These are phyloP conservation scores for Cutaneotrichosporon sp. DNA, from an alignment of 1,284 basidiomycete species.

Conservation along the genomic window DNA sequence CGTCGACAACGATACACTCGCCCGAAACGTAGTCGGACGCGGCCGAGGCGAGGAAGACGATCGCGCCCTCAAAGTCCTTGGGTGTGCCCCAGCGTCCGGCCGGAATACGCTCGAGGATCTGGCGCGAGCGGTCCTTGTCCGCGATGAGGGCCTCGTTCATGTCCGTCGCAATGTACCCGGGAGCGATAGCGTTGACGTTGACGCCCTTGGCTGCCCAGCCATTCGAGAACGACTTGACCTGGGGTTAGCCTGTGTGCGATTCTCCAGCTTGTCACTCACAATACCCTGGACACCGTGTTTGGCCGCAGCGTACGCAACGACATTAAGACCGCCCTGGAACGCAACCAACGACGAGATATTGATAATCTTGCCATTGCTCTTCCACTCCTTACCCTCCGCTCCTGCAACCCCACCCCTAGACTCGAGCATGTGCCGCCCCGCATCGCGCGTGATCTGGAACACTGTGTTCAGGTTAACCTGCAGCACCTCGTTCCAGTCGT, in stretches of 20 bases:
- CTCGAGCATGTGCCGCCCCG: constrained; percentile 54
- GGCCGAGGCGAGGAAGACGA: constrained; percentile 81
- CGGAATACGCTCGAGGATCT: constrained; percentile 92
- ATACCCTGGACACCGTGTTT: constrained; percentile 81
- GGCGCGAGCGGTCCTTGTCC: constrained; percentile 59
- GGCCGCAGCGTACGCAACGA: constrained; percentile 89
- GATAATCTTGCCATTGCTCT: constrained; percentile 54
- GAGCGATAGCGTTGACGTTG: constrained; percentile 83
- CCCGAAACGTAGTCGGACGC: constrained; percentile 90
- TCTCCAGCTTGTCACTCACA: constrained; percentile 36
- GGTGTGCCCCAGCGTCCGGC: constrained; percentile 86
- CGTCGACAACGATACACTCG: constrained; percentile 59
- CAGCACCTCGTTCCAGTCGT: constrained; percentile 83
- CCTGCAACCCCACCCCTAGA: constrained; percentile 49
- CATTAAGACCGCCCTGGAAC: constrained; percentile 65
- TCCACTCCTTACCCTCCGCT: constrained; percentile 26
- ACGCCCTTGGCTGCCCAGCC: constrained; percentile 79
- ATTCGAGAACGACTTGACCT: constrained; percentile 56
- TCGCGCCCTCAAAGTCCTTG: constrained; percentile 82
- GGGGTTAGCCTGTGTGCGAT: background rate
- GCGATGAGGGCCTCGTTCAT: constrained; percentile 54
- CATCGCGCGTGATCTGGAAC: constrained; percentile 54
- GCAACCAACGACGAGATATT: constrained; percentile 54
- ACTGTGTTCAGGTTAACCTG: constrained; percentile 56
- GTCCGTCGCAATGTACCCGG: constrained; percentile 89